These are phyloP conservation scores for Coemansia javaensis DNA, from an alignment of 192 early-diverging fungal genomes.

Conservation along the genomic window DNA sequence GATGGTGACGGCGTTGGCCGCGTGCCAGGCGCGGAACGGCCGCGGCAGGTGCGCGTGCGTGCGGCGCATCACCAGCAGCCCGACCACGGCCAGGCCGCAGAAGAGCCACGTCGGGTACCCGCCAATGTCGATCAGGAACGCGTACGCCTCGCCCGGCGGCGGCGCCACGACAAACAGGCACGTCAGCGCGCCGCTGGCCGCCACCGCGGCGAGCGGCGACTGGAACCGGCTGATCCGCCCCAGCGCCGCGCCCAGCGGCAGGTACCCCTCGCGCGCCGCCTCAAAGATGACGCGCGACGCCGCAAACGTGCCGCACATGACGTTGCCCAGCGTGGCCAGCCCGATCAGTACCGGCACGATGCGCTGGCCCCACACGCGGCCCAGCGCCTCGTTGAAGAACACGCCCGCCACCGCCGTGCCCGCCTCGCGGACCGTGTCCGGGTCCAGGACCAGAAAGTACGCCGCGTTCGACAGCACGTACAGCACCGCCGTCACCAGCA, in stretches of 20 bases:
- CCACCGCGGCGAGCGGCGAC: slow-evolving; percentile 31
- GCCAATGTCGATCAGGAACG: slow-evolving; percentile 53
- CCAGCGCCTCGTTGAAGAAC: slow-evolving; percentile 49
- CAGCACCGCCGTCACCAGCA: slow-evolving; percentile 49
- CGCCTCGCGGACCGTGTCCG: slow-evolving; percentile 23
- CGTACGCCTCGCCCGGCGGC: slow-evolving; percentile 51
- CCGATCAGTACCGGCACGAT: slow-evolving; percentile 49
- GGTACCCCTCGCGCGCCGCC: slow-evolving; percentile 52
- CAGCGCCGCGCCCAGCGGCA: slow-evolving; percentile 39
- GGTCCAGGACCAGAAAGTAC: slow-evolving; percentile 52
- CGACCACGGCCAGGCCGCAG: slow-evolving; percentile 52
- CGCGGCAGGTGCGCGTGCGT: slow-evolving; percentile 34
- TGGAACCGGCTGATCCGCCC: slow-evolving; percentile 40
- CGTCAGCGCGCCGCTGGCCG: slow-evolving; percentile 10
- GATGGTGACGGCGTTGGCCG: slow-evolving; percentile 25
- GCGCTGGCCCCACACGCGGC: slow-evolving; percentile 40
- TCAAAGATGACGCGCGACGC: slow-evolving; percentile 52
- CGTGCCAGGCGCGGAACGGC: slow-evolving; percentile 45
- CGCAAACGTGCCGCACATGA: slow-evolving; percentile 40
- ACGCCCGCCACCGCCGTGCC: slow-evolving; percentile 47
- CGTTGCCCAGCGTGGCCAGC: slow-evolving; percentile 47
- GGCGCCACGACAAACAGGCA: slow-evolving; percentile 41
- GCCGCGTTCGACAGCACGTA: slow-evolving; percentile 56
- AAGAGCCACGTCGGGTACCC: slow-evolving; percentile 56
- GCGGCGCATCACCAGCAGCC: slow-evolving; percentile 48